phyloP scores from a whole-genome alignment of 1,139 yeast genomes.

The Zhuliangozyma blackwelliae region DNA sequence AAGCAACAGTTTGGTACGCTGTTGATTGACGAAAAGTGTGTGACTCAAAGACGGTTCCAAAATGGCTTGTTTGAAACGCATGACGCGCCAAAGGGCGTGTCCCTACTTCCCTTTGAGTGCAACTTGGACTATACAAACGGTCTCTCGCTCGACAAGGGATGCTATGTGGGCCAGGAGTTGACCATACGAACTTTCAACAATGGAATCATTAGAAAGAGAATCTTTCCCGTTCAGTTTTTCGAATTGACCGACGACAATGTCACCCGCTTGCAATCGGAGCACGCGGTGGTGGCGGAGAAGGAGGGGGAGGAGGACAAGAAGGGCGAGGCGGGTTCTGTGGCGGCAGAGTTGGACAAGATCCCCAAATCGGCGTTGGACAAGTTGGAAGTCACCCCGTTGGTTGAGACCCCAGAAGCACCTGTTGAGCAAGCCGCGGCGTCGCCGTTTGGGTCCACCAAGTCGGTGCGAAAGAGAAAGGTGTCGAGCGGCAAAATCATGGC shows the following conservation, averaged over 20 bases:
- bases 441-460: slow-evolving; percentile 30
- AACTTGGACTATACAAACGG: slow-evolving; percentile 83
- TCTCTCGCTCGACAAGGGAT: slow-evolving; percentile 83
- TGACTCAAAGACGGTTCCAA: slow-evolving; percentile 46
- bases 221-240: slow-evolving; percentile 66
- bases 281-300: background rate
- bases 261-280: background rate
- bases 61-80: slow-evolving; percentile 68
- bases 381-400: slow-evolving; percentile 20
- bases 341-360: slow-evolving; percentile 15
- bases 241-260: slow-evolving; percentile 15
- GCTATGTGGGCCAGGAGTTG: slow-evolving; percentile 94
- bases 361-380: slow-evolving; percentile 18
- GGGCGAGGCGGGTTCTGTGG: slow-evolving; percentile 17
- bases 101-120: slow-evolving; percentile 76
- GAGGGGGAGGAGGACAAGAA: slow-evolving; percentile 3
- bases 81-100: slow-evolving; percentile 34
- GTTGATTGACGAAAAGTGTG: slow-evolving; percentile 20
- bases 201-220: slow-evolving; percentile 76
- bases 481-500: slow-evolving; percentile 60
- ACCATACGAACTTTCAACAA: slow-evolving; percentile 84
- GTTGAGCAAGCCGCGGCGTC: slow-evolving; percentile 14
- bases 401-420: slow-evolving; percentile 8
- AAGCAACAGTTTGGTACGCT: slow-evolving; percentile 17
- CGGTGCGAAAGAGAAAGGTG: slow-evolving; percentile 30